Conservation (phyloP, 192 early-diverging fungal genomes). For the Backusella macrospora region DNA sequence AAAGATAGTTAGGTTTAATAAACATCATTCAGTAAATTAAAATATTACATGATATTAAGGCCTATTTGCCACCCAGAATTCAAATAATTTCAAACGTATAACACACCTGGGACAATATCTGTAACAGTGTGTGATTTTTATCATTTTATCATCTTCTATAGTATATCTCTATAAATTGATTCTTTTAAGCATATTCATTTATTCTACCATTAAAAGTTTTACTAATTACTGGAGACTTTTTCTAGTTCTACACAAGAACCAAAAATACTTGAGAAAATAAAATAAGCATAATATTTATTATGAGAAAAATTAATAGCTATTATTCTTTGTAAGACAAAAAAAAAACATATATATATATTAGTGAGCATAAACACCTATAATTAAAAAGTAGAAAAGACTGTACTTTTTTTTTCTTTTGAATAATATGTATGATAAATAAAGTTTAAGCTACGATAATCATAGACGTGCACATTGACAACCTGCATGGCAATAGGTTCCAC, state of each 20-base stretch:
- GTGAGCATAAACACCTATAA: background rate
- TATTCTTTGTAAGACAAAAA: too few species aligned
- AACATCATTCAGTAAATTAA: background rate
- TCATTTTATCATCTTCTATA: background rate
- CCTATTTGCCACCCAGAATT: background rate
- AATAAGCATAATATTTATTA: too few species aligned
- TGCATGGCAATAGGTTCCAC: background rate
- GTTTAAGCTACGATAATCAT: background rate
- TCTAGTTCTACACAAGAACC: background rate
- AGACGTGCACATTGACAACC: slow-evolving; percentile 16
- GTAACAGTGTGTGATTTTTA: too few species aligned
- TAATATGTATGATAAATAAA: background rate
- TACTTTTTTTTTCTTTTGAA: background rate
- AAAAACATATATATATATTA: background rate
- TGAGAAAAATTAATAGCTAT: too few species aligned
- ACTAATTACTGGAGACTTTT: background rate
- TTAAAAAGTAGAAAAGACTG: background rate
- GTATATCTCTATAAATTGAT: too few species aligned
- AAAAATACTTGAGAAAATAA: too few species aligned
- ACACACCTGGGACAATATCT: too few species aligned
- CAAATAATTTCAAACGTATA: background rate
- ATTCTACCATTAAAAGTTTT: background rate
- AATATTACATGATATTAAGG: background rate
- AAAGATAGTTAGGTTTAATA: too few species aligned
- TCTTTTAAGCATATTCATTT: background rate